A percentile compares a stretch with the other conserved stretches of the same genome.
These are phyloP conservation scores for Solanum sejunctum DNA, from an alignment of 257 asterid genomes.

Conservation along the genomic window DNA sequence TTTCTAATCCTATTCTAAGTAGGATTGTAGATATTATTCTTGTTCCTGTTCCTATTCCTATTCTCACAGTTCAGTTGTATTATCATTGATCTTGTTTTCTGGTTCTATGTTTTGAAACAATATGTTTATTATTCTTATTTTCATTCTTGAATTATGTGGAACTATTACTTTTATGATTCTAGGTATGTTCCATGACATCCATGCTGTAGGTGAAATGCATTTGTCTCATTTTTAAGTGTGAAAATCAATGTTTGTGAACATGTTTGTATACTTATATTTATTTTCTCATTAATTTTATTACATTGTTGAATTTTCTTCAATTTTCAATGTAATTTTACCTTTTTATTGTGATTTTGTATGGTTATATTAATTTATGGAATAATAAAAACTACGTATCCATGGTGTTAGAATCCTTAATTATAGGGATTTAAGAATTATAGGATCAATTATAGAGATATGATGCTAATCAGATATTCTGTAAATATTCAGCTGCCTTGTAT, in stretches of 20 bases:
- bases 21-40: no score
- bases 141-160: neutral
- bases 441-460: no score
- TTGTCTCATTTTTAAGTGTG: neutral
- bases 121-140: no score
- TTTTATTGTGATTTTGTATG: no score
- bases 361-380: neutral
- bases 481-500: no score
- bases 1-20: no score
- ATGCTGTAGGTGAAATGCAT: neutral
- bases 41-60: no score
- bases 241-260: neutral
- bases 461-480: no score
- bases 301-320: neutral
- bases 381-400: neutral
- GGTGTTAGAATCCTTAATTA: no score
- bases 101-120: neutral
- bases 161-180: neutral
- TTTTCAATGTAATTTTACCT: neutral
- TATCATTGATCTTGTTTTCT: neutral
- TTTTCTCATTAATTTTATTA: neutral
- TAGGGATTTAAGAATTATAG: no score
- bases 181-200: neutral
- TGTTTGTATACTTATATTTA: neutral
- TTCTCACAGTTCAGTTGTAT: neutral